phyloP scores from a whole-genome alignment of 164 flowering plant species.

The Cinnamomum chago region DNA sequence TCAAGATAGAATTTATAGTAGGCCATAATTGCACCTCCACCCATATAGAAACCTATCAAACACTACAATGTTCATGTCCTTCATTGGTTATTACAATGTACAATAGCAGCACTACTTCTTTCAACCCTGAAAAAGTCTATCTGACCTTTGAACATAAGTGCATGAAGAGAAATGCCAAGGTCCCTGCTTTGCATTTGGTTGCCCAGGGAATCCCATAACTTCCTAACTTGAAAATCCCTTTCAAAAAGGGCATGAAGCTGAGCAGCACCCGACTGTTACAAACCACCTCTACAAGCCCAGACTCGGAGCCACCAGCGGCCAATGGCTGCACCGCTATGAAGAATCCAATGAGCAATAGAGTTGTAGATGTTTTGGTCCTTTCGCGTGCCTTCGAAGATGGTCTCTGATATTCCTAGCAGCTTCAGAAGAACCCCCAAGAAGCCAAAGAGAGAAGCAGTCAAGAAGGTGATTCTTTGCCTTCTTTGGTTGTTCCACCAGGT shows the following conservation, averaged over 20 bases:
- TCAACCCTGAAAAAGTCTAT: no score
- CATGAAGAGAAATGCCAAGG: conserved; percentile 29
- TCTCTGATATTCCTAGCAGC: conserved; percentile 40
- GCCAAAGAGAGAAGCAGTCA: conserved; percentile 41
- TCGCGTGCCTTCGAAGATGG: conserved; percentile 42
- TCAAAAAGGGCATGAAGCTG: conserved; percentile 40
- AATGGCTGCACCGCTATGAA: conserved; percentile 12
- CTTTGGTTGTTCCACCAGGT: conserved; percentile 55
- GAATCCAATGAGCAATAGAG: conserved; percentile 2
- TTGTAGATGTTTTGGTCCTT: conserved; percentile 25
- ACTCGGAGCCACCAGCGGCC: not conserved
- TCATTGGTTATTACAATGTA: no score
- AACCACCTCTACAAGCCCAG: conserved; percentile 32
- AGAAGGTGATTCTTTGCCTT: conserved; percentile 29
- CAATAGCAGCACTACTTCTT: no score
- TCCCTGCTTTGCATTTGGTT: conserved; percentile 33
- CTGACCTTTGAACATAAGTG: conserved; percentile 6
- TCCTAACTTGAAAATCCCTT: conserved; percentile 42
- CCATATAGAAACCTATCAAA: no score
- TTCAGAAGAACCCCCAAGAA: conserved; percentile 26
- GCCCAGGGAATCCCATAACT: conserved; percentile 49
- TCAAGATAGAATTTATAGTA: no score
- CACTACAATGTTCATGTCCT: no score
- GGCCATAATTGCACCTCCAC: no score
- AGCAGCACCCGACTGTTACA: conserved; percentile 34